Conservation (phyloP, 192 early-diverging fungal genomes). For the Linnemannia schmuckeri region DNA sequence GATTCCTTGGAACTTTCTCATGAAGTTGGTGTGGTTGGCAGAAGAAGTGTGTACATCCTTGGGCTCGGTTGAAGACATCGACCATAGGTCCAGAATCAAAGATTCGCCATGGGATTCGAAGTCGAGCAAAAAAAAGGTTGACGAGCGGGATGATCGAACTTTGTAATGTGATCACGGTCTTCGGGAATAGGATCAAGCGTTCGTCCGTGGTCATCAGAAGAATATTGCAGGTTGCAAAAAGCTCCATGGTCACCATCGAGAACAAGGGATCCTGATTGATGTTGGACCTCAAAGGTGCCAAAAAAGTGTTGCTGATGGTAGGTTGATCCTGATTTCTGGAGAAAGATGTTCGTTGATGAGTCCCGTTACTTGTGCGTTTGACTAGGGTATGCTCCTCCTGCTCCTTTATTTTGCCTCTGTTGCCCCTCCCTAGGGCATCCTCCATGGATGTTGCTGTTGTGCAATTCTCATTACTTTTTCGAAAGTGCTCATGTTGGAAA, state of each 20-base stretch:
- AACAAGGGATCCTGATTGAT: neutral
- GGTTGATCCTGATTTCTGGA: slow-evolving; percentile 1
- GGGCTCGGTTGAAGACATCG: neutral
- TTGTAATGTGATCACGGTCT: neutral
- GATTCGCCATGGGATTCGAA: slow-evolving; percentile 1
- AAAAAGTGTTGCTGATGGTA: neutral
- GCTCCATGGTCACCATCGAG: neutral
- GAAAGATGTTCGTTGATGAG: neutral
- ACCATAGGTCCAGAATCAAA: neutral
- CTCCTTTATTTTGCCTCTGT: neutral
- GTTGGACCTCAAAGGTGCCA: neutral
- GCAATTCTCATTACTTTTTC: slow-evolving; percentile 52
- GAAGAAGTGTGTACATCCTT: neutral
- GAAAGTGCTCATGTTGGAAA: slow-evolving; percentile 59
- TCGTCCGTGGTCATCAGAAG: neutral
- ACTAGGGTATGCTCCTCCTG: neutral
- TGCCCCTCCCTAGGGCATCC: neutral
- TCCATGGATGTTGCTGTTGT: neutral
- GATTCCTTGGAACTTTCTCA: neutral
- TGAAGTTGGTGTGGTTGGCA: neutral
- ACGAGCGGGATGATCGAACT: neutral
- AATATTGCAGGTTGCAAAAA: neutral
- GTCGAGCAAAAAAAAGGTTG: neutral
- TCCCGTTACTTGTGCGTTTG: neutral
- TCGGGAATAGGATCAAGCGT: neutral